A percentile compares a stretch with the other conserved stretches of the same genome.
Conservation (phyloP, 495 filamentous ascomycete species). For the Penicillium robsamsonii region DNA sequence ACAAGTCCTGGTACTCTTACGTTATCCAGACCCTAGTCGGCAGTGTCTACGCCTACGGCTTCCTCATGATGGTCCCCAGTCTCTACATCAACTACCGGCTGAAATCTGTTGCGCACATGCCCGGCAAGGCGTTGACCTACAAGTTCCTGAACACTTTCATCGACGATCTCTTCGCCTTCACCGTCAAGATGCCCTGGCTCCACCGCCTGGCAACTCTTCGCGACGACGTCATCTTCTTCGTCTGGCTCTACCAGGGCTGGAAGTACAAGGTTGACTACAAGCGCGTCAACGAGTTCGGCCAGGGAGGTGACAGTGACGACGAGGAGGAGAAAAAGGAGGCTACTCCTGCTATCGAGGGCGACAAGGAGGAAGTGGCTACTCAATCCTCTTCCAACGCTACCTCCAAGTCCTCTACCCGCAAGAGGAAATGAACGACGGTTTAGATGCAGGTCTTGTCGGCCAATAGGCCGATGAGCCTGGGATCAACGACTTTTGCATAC, state of each 20-base stretch:
- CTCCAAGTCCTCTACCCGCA: constrained; percentile 36
- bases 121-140: constrained; percentile 91
- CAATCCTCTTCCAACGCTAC: constrained; percentile 36
- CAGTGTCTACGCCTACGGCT: constrained; percentile 95
- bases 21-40: constrained; percentile 89
- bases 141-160: constrained; percentile 87
- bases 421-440: constrained; percentile 37
- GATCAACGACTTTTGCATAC: neutral
- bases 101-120: constrained; percentile 97
- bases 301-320: constrained; percentile 86
- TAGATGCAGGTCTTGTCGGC: neutral
- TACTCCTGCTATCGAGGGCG: constrained; percentile 37
- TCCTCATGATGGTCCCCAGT: constrained; percentile 98
- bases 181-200: constrained; percentile 97
- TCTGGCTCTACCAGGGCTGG: constrained; percentile 95
- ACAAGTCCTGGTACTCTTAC: constrained; percentile 98
- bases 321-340: constrained; percentile 53
- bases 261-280: constrained; percentile 91
- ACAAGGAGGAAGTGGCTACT: constrained; percentile 29
- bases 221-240: constrained; percentile 97
- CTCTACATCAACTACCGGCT: constrained; percentile 98
- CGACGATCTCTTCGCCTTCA: constrained; percentile 92
- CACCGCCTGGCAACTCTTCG: constrained; percentile 92
- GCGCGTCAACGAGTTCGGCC: constrained; percentile 95
- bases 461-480: neutral